Percentiles rank a stretch among this genome's conserved stretches.
These are phyloP conservation scores for Aulographum hederae DNA, from an alignment of 2,329 filamentous ascomycete species.

Conservation along the genomic window DNA sequence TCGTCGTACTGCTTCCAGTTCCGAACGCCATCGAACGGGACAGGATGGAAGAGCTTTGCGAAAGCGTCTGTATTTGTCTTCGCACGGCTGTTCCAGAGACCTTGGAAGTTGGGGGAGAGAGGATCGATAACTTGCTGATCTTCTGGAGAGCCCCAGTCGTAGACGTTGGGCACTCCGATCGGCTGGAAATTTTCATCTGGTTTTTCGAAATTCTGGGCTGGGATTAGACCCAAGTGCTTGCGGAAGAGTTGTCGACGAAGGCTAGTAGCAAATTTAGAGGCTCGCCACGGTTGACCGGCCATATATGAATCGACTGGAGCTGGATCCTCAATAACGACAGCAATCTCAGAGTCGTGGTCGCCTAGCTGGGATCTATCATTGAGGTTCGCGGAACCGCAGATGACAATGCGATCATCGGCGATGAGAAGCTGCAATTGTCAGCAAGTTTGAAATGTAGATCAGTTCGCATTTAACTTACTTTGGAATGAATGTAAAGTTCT, in stretches of 20 bases:
- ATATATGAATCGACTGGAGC: constrained; percentile 46
- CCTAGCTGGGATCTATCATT: constrained; percentile 64
- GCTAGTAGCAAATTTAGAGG: constrained; percentile 58
- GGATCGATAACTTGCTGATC: constrained; percentile 52
- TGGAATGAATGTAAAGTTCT: constrained; percentile 46
- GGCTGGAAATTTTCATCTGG: constrained; percentile 39
- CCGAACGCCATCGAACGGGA: constrained; percentile 48
- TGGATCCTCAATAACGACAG: constrained; percentile 71
- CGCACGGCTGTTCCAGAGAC: constrained; percentile 57
- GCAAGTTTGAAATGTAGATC: constrained; percentile 9
- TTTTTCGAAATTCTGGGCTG: constrained; percentile 48
- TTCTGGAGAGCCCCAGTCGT: constrained; percentile 28
- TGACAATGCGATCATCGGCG: constrained; percentile 63
- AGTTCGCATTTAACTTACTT: constrained; percentile 22
- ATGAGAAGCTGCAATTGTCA: constrained; percentile 40
- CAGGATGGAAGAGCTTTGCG: constrained; percentile 61
- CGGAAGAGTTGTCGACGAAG: constrained; percentile 76
- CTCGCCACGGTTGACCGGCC: constrained; percentile 53
- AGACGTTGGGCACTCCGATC: constrained; percentile 24
- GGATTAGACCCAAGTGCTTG: constrained; percentile 75
- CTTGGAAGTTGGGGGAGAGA: constrained; percentile 46
- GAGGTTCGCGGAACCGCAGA: constrained; percentile 59
- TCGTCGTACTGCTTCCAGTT: constrained; percentile 58
- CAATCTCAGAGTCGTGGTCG: constrained; percentile 72
- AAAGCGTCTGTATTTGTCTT: constrained; percentile 66